phyloP scores from a whole-genome alignment of 192 early-diverging fungal species.

The Coemansia sp. region DNA sequence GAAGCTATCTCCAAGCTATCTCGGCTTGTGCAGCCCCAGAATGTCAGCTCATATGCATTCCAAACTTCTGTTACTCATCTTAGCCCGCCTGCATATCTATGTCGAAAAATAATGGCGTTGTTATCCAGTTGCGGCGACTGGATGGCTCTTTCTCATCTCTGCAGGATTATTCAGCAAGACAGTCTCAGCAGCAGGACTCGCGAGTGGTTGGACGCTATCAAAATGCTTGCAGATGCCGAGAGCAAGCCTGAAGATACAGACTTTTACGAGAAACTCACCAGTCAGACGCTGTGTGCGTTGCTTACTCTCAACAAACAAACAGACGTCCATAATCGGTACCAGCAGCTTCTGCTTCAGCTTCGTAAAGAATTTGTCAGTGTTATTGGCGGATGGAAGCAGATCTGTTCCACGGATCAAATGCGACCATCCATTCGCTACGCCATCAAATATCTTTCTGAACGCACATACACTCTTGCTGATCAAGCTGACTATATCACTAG shows the following conservation, averaged over 20 bases:
- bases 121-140: slow-evolving; percentile 28
- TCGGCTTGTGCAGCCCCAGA: not conserved
- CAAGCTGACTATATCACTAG: slow-evolving; percentile 19
- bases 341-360: slow-evolving; percentile 40
- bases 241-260: slow-evolving; percentile 6
- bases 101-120: slow-evolving; percentile 24
- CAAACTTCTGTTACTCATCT: slow-evolving; percentile 5
- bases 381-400: slow-evolving; percentile 15
- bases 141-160: slow-evolving; percentile 16
- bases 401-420: not conserved
- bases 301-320: slow-evolving; percentile 23
- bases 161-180: slow-evolving; percentile 16
- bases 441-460: slow-evolving; percentile 15
- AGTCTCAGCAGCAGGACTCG: slow-evolving; percentile 16
- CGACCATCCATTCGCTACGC: slow-evolving; percentile 15
- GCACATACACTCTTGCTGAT: slow-evolving; percentile 10
- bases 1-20: slow-evolving; percentile 21
- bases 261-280: slow-evolving; percentile 8
- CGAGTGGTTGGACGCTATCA: slow-evolving; percentile 25
- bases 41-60: not conserved
- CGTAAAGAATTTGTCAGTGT: slow-evolving; percentile 23
- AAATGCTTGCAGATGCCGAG: slow-evolving; percentile 30
- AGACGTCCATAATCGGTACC: slow-evolving; percentile 10
- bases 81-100: slow-evolving; percentile 35
- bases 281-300: slow-evolving; percentile 21